phyloP scores from a whole-genome alignment of 1,284 basidiomycete genomes.

The Afroboletus lepidellus region DNA sequence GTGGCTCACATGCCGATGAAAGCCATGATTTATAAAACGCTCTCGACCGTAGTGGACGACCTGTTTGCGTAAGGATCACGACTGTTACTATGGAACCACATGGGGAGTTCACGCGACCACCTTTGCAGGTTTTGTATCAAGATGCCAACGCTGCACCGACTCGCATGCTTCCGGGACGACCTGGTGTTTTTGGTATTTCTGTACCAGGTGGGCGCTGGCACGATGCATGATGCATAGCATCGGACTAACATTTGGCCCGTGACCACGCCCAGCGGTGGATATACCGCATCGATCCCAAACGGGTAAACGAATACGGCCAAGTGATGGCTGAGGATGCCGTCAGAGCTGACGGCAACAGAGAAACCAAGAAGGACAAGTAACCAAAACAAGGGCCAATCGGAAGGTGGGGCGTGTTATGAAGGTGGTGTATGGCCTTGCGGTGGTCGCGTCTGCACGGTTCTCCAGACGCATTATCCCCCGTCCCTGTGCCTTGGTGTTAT shows the following conservation, averaged over 20 bases:
- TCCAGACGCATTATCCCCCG: slow-evolving; percentile 17
- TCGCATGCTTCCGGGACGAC: slow-evolving; percentile 91
- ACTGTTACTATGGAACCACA: slow-evolving; percentile 18
- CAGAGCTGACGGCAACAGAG: slow-evolving; percentile 38
- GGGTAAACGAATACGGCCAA: slow-evolving; percentile 95
- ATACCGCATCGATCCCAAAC: slow-evolving; percentile 90
- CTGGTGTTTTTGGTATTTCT: slow-evolving; percentile 86
- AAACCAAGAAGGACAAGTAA: slow-evolving; percentile 56
- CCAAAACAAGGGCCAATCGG: slow-evolving; percentile 6
- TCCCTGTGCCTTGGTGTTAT: slow-evolving; percentile 6
- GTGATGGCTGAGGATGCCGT: slow-evolving; percentile 58
- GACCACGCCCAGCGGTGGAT: slow-evolving; percentile 74
- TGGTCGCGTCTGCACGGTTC: neutral
- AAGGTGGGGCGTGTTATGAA: neutral
- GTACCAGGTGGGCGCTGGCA: slow-evolving; percentile 65
- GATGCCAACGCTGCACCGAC: slow-evolving; percentile 91
- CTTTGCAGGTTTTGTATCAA: slow-evolving; percentile 82
- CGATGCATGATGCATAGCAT: slow-evolving; percentile 14
- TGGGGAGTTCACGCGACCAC: slow-evolving; percentile 15
- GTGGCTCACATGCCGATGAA: slow-evolving; percentile 96
- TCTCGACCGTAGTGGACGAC: slow-evolving; percentile 90
- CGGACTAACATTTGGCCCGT: slow-evolving; percentile 14
- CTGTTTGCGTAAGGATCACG: slow-evolving; percentile 72
- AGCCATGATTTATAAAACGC: slow-evolving; percentile 93
- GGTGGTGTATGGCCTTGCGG: slow-evolving; percentile 1